phyloP scores from a whole-genome alignment of 2,329 filamentous ascomycete genomes.

The Eurotiales sp. region DNA sequence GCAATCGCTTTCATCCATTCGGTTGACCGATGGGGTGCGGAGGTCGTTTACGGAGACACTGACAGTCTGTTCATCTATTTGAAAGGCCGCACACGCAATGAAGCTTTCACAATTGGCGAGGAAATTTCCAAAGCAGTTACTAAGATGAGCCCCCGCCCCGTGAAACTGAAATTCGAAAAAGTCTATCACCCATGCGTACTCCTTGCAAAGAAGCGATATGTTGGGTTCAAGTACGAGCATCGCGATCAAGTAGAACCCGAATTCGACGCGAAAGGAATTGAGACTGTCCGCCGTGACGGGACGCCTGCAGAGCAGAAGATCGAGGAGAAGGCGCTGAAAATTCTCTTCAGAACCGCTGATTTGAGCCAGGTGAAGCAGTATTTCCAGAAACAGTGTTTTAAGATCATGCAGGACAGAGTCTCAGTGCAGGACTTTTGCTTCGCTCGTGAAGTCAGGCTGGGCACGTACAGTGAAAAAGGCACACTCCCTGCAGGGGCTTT shows the following conservation, averaged over 20 bases:
- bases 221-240: conserved; percentile 93
- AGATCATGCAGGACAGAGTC: conserved; percentile 85
- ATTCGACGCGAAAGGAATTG: conserved; percentile 97
- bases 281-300: conserved; percentile 91
- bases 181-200: conserved; percentile 95
- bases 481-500: conserved; percentile 81
- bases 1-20: conserved; percentile 92
- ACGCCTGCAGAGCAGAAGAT: conserved; percentile 96
- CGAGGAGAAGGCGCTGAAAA: conserved; percentile 82
- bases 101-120: conserved; percentile 88
- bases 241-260: conserved; percentile 72
- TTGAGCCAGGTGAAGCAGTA: conserved; percentile 84
- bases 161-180: conserved; percentile 98
- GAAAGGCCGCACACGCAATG: conserved; percentile 76
- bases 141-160: conserved; percentile 79
- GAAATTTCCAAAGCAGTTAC: conserved; percentile 89
- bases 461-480: conserved; percentile 79
- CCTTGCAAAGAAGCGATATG: conserved; percentile 94
- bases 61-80: conserved; percentile 91
- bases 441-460: conserved; percentile 84
- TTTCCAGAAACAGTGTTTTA: conserved; percentile 83
- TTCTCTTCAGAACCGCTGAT: conserved; percentile 86
- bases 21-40: conserved; percentile 80
- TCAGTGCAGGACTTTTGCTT: conserved; percentile 96
- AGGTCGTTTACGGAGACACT: conserved; percentile 97